Evolutionary conservation across 257 asterid genomes (phyloP).

Genomic region (Solanum habrochaites): DNA sequence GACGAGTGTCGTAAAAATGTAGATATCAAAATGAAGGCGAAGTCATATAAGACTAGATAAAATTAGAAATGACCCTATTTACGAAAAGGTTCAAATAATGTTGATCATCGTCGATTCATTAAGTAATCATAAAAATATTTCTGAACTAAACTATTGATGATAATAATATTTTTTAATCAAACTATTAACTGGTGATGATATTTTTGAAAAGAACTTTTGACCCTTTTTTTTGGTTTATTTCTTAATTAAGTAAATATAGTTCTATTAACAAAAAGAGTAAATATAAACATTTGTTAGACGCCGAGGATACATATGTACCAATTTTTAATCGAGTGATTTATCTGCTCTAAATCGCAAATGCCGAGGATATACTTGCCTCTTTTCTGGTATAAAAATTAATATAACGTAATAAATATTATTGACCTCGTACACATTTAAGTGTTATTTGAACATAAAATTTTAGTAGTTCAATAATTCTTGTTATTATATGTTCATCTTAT

Average conservation of each 20-base stretch:
- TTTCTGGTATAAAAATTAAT: too few relatives aligned
- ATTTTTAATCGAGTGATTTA: too few relatives aligned
- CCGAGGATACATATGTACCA: neutral
- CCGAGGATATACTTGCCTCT: neutral
- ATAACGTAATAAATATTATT: too few relatives aligned
- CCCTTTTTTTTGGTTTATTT: too few relatives aligned
- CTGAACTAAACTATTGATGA: too few relatives aligned
- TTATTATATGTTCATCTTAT: neutral
- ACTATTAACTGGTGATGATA: neutral
- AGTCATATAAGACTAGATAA: neutral
- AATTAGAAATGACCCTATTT: neutral
- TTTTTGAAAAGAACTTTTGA: neutral
- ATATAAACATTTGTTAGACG: neutral
- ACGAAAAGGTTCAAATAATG: neutral
- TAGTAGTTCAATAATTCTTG: too few relatives aligned
- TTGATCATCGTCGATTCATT: too few relatives aligned
- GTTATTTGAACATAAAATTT: too few relatives aligned
- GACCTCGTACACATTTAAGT: neutral
- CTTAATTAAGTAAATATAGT: neutral
- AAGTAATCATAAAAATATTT: neutral
- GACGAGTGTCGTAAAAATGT: rapidly evolving
- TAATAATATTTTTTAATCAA: too few relatives aligned
- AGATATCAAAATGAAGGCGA: neutral
- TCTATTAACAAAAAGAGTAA: neutral
- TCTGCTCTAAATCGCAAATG: neutral